Evolutionary conservation across 352 stramenopile species (phyloP), one percentile per base, ranked within the genome.

Genomic region (Globisporangium polare): DNA sequence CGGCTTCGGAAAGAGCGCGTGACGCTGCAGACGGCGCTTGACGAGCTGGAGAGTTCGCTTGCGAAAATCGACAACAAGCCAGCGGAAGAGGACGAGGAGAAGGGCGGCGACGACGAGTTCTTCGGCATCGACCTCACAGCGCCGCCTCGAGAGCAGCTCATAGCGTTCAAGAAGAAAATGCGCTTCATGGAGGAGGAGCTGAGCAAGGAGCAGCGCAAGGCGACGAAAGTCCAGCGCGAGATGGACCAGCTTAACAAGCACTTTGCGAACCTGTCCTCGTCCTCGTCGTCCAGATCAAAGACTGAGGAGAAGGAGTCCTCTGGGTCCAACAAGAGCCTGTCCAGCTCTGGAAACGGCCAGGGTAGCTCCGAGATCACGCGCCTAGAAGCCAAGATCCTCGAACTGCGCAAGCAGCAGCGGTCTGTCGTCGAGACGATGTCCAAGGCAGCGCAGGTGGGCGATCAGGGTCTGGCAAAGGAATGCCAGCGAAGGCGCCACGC

Each of bases 211-310:
- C 83, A 92, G 63, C 78, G 79, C 50, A 93, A 92, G 56, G 73
- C 83, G 29, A 66, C 69, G 18, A 80, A 83, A 49, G 80, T 95
- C 22, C 75, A 91, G 58, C 86, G 89, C 45, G 86, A 95, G 57
- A 92, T 93, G 81, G 81, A 91, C 45, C 85, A 93, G 66, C 78
- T 93, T 45, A 91, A 83, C 52, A 84, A 88, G 55, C 84, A 93
- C 47, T 75, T 91, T 33, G 65, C 73, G 17, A 82, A 73, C 12
- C 53, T 92, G 4, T 75, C 74, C 0, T 79, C 75, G n/a, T 76
- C 69, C 3, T 65, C 77, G 20, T 58, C 43, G 17, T 69, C 50
- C 18, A 62, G 58, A 9, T 42, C 46, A 8, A 67, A 67, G 35
- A 52, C 13, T 5, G 63, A 80, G 45, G 71, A 78, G 18, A 74